Evolutionary conservation across 148 eudicot species (phyloP).

Genomic region (Vaccinium macrocarpon): DNA sequence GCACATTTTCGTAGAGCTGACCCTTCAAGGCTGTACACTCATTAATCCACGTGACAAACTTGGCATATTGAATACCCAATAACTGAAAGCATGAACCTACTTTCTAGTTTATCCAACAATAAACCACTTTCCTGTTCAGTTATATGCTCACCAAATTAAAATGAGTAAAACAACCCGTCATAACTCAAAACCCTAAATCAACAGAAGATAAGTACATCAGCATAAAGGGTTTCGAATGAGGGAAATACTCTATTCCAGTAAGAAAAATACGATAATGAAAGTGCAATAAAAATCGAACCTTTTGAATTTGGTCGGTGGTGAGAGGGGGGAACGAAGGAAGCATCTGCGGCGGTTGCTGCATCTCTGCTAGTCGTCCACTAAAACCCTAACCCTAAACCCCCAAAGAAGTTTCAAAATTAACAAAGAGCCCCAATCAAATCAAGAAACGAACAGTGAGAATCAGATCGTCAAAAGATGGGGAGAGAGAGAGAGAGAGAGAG

Average conservation of each 20-base stretch:
- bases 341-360: constrained; percentile 70
- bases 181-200: not conserved
- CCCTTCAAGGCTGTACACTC: not conserved
- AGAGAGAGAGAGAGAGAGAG: not conserved
- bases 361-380: constrained; percentile 18
- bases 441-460: not conserved
- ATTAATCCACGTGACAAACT: not conserved
- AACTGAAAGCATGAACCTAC: not conserved
- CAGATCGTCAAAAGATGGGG: not conserved
- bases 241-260: not conserved
- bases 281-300: constrained; percentile 36
- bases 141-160: constrained; percentile 2
- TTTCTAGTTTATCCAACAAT: not conserved
- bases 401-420: not conserved
- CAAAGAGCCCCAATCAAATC: not conserved
- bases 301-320: constrained; percentile 92
- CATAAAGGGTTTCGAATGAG: not conserved
- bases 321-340: constrained; percentile 69
- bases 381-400: constrained; percentile 28
- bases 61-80: not conserved
- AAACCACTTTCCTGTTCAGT: not conserved
- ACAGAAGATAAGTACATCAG: not conserved
- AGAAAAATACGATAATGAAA: not conserved
- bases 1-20: not conserved
- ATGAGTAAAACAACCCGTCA: not conserved